phyloP scores from a whole-genome alignment of 352 stramenopile species.

The Pseudoperonospora humuli region DNA sequence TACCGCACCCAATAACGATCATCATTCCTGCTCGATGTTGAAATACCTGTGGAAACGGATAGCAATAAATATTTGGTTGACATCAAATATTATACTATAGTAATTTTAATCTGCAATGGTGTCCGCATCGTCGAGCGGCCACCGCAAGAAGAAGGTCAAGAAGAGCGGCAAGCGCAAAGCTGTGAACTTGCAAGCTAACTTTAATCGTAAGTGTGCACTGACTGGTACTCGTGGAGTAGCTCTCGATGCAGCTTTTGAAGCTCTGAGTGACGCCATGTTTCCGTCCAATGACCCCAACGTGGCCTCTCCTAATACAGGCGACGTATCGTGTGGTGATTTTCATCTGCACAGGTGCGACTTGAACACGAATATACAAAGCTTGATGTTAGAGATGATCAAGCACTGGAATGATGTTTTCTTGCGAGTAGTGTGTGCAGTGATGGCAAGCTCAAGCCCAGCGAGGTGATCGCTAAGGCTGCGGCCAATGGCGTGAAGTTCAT shows the following conservation, averaged over 20 bases:
- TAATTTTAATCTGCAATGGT: conserved; percentile 35
- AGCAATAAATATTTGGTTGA: not conserved
- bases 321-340: conserved; percentile 57
- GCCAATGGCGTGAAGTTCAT: conserved; percentile 76
- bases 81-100: too few relatives aligned
- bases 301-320: conserved; percentile 47
- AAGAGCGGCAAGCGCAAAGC: conserved; percentile 68
- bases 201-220: conserved; percentile 71
- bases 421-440: conserved; percentile 64
- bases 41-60: conserved; percentile 8
- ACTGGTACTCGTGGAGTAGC: conserved; percentile 1
- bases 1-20: conserved; percentile 8
- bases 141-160: conserved; percentile 61
- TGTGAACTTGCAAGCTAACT: conserved; percentile 80
- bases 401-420: conserved; percentile 2
- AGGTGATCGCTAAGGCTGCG: conserved; percentile 71
- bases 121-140: conserved; percentile 35
- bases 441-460: conserved; percentile 61
- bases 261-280: conserved; percentile 68
- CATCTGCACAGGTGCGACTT: conserved; percentile 69
- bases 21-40: conserved; percentile 10
- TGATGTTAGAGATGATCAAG: too few relatives aligned
- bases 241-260: conserved; percentile 14
- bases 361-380: not conserved
- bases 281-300: conserved; percentile 47